These are phyloP conservation scores for Luffa acutangula DNA, from an alignment of 306 rosid species.

Conservation along the genomic window DNA sequence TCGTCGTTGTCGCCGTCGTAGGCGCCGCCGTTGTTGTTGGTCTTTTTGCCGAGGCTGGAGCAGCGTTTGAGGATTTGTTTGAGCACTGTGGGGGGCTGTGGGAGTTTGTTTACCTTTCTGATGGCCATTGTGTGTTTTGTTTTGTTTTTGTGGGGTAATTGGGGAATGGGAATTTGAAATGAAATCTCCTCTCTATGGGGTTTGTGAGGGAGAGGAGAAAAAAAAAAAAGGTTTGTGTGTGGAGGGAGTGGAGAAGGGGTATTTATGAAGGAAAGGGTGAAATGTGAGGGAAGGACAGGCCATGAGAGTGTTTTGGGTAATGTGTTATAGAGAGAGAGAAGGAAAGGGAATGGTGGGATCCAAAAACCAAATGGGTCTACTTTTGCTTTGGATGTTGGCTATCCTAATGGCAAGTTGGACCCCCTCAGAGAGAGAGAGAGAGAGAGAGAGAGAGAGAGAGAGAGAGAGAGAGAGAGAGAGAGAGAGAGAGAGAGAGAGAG, in stretches of 20 bases:
- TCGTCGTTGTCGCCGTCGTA: conserved; percentile 40
- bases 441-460: too few relatives aligned
- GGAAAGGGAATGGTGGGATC: conserved; percentile 22
- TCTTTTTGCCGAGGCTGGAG: conserved; percentile 60
- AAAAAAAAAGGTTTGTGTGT: background rate
- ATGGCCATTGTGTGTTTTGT: conserved; percentile 43
- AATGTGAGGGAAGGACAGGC: background rate
- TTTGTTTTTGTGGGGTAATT: background rate
- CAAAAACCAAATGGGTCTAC: conserved; percentile 34
- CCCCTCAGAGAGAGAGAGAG: background rate
- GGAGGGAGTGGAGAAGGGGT: background rate
- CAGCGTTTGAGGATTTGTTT: conserved; percentile 79
- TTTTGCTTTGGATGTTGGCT: conserved; percentile 28
- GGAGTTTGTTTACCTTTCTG: conserved; percentile 50
- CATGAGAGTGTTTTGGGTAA: conserved; percentile 3
- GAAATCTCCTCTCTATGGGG: background rate
- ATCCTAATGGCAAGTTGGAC: conserved; percentile 36
- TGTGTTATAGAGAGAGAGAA: background rate
- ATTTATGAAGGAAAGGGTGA: background rate
- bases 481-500: too few relatives aligned
- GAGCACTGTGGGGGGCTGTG: conserved; percentile 52
- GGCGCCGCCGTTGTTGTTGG: background rate
- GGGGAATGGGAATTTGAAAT: background rate
- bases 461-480: too few relatives aligned
- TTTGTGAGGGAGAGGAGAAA: too few relatives aligned